Evolutionary conservation across 2,329 filamentous ascomycete genomes (phyloP).

Genomic region (Chrysoporthe cubensis): DNA sequence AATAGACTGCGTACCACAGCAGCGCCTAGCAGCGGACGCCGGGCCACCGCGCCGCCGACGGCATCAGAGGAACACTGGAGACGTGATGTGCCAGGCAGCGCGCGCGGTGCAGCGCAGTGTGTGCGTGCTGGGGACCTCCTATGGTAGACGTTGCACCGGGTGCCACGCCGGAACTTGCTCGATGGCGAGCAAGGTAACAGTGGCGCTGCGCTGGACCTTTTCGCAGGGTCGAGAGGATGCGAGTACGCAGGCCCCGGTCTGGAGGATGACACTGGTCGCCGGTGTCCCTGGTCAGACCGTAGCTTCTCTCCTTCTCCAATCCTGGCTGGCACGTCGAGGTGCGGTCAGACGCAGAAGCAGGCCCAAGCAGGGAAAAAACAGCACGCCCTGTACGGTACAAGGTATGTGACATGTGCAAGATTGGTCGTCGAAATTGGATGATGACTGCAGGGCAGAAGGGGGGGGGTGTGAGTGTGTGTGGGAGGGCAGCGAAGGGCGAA

Average conservation of each 20-base stretch:
- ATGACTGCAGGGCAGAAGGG: background rate
- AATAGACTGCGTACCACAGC: background rate
- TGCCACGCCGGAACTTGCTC: background rate
- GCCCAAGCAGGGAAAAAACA: background rate
- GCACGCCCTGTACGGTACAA: background rate
- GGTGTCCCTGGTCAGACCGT: background rate
- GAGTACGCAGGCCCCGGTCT: background rate
- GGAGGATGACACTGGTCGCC: too few species aligned
- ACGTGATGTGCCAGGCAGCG: background rate
- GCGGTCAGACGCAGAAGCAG: background rate
- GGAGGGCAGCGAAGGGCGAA: background rate
- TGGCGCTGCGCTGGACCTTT: too few species aligned
- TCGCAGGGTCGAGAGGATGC: background rate
- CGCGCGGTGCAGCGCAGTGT: background rate
- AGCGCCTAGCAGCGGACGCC: background rate
- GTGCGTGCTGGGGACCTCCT: background rate
- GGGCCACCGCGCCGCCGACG: background rate
- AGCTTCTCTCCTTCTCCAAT: background rate
- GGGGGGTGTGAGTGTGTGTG: background rate
- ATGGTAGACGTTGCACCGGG: background rate
- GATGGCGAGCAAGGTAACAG: background rate
- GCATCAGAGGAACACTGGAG: background rate
- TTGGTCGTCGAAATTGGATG: conserved; percentile 5
- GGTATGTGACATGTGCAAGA: background rate
- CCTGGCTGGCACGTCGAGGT: background rate